Evolutionary conservation across 23 red algal genomes (phyloP), one percentile per base, ranked within the genome.

Genomic region (Gracilaria domingensis): DNA sequence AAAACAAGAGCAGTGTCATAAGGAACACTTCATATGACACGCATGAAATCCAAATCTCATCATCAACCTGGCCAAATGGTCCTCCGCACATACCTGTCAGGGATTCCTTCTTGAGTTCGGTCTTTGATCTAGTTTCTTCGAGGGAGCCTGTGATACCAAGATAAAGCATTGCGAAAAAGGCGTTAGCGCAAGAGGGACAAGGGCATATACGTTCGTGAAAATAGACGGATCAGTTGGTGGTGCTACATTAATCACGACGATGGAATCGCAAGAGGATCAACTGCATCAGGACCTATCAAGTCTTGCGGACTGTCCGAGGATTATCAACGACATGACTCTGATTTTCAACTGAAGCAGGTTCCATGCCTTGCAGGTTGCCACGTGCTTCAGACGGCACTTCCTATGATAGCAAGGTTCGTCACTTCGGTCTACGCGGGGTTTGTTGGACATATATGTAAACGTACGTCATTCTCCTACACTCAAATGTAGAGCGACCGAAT

Each of bases 341-440:
- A 47, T 50, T 48, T 37, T 66, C 81, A 42, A 85, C 81, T 60
- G 37, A 48, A 32, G 81, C 59, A 85, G 81, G 58, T 55, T 65
- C 59, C 57, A 65, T 62, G 12, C 81, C 45, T 50, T 37, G 65
- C 58, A 26, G 56, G 13, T 16, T 85, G 81, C 81, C 81, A 69
- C 81, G 81, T 69, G 65, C 81, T 84, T 85, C 81, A 85, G 81
- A 85, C 81, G 81, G 81, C 81, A 85, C 81, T 85, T 85, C 81
- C 81, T 85, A 85, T 85, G 81, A 85, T 85, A 85, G 81, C 81
- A 69, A 51, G 59, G 26, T 85, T 85, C 81, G 81, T 85, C 81
- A 85, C 81, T 65, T 69, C 81, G 38, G 64, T 85, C 29, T 67
- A 33, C 16, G 17, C 26, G 35, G 54, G n/a, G 23, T 26, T 38